These are phyloP conservation scores for Paxillus involutus DNA, from an alignment of 768 basidiomycete genomes.

Conservation along the genomic window DNA sequence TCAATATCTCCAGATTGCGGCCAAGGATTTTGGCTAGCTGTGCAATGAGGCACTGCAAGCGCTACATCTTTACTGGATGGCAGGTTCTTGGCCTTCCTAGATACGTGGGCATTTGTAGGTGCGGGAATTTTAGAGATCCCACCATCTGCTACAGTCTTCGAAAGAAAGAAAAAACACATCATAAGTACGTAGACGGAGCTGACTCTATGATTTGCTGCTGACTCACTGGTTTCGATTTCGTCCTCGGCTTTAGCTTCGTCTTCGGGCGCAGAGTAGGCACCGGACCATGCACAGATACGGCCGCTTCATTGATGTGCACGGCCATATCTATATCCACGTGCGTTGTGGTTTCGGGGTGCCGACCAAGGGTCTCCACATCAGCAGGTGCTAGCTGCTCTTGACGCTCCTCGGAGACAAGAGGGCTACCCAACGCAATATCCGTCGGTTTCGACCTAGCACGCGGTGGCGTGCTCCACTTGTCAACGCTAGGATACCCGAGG, in stretches of 20 bases:
- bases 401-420: conserved; percentile 29
- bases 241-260: conserved; percentile 29
- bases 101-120: conserved; percentile 14
- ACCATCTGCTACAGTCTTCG: conserved; percentile 17
- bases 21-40: conserved; percentile 8
- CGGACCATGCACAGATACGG: neutral
- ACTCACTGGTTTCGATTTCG: conserved; percentile 21
- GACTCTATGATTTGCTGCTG: conserved; percentile 1
- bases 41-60: conserved; percentile 3
- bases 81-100: conserved; percentile 18
- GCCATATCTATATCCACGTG: neutral
- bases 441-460: neutral
- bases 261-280: conserved; percentile 5
- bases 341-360: conserved; percentile 2
- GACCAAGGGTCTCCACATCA: conserved; percentile 16
- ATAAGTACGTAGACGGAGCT: conserved; percentile 20
- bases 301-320: neutral
- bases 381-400: conserved; percentile 14
- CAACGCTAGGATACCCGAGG: conserved; percentile 14
- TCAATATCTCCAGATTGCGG: conserved; percentile 14
- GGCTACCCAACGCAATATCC: conserved; percentile 1
- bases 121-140: conserved; percentile 18
- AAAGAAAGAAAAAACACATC: neutral
- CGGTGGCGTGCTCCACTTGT: conserved; percentile 12
- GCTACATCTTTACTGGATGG: conserved; percentile 14